Conservation (phyloP, 129 eudicot genomes). For the Chrysanthemum seticuspe region DNA sequence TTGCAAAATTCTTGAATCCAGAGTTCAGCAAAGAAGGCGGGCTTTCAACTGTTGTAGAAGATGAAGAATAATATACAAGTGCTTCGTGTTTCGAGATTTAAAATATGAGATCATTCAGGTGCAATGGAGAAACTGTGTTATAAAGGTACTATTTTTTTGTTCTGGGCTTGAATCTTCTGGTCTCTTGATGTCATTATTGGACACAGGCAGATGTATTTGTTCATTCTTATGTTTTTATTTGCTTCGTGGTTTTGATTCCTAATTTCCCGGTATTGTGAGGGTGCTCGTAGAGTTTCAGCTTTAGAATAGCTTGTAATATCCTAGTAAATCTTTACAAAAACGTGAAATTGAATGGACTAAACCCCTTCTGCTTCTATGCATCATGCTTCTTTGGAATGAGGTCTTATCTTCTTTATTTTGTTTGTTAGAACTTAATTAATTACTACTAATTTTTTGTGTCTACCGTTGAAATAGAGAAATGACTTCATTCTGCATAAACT, state of each 20-base stretch:
- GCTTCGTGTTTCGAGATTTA: slow-evolving; percentile 27
- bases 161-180: slow-evolving; percentile 32
- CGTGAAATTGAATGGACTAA: slow-evolving; percentile 19
- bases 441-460: too few species aligned
- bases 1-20: slow-evolving; percentile 89
- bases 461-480: too few species aligned
- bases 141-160: slow-evolving; percentile 30
- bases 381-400: slow-evolving; percentile 27
- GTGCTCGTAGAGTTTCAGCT: slow-evolving; percentile 46
- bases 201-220: slow-evolving; percentile 51
- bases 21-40: slow-evolving; percentile 57
- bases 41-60: slow-evolving; percentile 76
- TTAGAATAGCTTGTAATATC: slow-evolving; percentile 38
- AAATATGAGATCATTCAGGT: slow-evolving; percentile 30
- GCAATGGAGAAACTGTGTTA: slow-evolving; percentile 36
- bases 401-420: slow-evolving; percentile 3
- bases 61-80: slow-evolving; percentile 38
- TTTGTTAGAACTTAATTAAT: slow-evolving; percentile 11
- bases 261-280: slow-evolving; percentile 13
- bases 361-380: slow-evolving; percentile 14
- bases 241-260: slow-evolving; percentile 36
- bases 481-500: too few species aligned
- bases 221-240: slow-evolving; percentile 45
- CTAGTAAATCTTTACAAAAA: slow-evolving; percentile 26
- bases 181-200: slow-evolving; percentile 35